These are phyloP conservation scores for Blepharisma japonicum DNA, from an alignment of 73 alveolate species.

Conservation along the genomic window DNA sequence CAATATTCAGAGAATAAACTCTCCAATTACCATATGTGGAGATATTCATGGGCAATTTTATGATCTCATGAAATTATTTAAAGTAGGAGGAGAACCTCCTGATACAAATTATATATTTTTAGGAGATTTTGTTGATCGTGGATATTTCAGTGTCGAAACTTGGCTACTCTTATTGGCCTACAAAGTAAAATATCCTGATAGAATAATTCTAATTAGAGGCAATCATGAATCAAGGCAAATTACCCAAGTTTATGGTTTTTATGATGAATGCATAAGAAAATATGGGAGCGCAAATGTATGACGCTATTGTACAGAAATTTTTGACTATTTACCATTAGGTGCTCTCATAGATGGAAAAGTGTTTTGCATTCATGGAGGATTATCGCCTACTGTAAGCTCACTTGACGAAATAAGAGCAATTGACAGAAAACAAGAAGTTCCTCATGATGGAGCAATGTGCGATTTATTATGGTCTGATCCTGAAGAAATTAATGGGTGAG, in stretches of 20 bases:
- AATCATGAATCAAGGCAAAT: conserved; percentile 70
- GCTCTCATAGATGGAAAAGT: conserved; percentile 92
- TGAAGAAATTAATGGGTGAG: conserved; percentile 87
- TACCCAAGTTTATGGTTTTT: conserved; percentile 86
- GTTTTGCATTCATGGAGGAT: conserved; percentile 98
- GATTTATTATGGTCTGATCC: conserved; percentile 97
- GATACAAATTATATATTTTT: conserved; percentile 79
- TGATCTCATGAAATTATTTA: conserved; percentile 79
- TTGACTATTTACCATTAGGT: conserved; percentile 95
- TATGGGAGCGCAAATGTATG: conserved; percentile 96
- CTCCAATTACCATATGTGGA: conserved; percentile 95
- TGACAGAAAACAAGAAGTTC: conserved; percentile 98
- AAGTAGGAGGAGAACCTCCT: conserved; percentile 88
- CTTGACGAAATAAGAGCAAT: conserved; percentile 94
- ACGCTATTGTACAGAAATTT: conserved; percentile 99
- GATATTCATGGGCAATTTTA: conserved; percentile 86
- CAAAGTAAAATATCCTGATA: conserved; percentile 72
- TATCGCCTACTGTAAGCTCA: conserved; percentile 86
- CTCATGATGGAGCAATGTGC: conserved; percentile 98
- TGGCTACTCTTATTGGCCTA: conserved; percentile 75
- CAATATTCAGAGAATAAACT: conserved; percentile 77
- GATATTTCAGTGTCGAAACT: conserved; percentile 79
- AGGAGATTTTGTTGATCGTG: conserved; percentile 94
- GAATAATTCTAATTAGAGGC: conserved; percentile 79
- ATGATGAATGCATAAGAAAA: conserved; percentile 93